Conservation (phyloP, 2,329 filamentous ascomycete genomes). For the Parascedosporium putredinis region DNA sequence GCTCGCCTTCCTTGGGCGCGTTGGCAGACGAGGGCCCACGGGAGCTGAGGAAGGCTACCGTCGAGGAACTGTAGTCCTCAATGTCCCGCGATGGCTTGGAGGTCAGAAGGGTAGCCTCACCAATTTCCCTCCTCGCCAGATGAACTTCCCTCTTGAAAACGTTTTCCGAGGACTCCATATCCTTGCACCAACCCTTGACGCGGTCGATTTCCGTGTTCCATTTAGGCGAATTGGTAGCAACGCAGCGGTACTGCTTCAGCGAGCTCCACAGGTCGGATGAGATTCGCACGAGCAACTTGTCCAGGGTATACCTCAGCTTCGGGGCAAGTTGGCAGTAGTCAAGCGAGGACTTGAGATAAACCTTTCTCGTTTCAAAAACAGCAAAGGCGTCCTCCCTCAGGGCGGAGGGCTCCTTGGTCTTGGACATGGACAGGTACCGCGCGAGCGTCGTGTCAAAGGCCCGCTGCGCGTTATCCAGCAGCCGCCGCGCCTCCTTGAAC, state of each 20-base stretch:
- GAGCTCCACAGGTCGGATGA: constrained; percentile 85
- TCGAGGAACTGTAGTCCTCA: constrained; percentile 84
- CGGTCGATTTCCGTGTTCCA: constrained; percentile 79
- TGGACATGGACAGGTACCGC: constrained; percentile 74
- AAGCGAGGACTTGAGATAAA: constrained; percentile 84
- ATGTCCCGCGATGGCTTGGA: constrained; percentile 81
- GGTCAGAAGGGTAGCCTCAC: constrained; percentile 59
- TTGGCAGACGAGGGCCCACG: constrained; percentile 57
- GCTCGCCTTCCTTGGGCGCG: constrained; percentile 33
- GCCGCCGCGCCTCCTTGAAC: constrained; percentile 75
- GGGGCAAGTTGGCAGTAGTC: constrained; percentile 86
- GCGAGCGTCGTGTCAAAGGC: constrained; percentile 72
- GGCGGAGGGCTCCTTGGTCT: constrained; percentile 86
- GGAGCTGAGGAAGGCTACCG: constrained; percentile 74
- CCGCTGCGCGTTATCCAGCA: constrained; percentile 71
- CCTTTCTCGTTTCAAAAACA: constrained; percentile 82
- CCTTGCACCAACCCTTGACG: constrained; percentile 82
- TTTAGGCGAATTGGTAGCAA: constrained; percentile 51
- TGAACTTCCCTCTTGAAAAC: constrained; percentile 75
- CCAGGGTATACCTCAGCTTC: constrained; percentile 71
- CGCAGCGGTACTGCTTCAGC: constrained; percentile 62
- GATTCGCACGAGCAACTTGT: constrained; percentile 75
- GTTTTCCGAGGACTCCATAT: constrained; percentile 85
- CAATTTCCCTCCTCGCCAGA: constrained; percentile 68
- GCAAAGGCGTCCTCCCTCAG: constrained; percentile 92